These are phyloP conservation scores for Tolypocladium nubicola DNA, from an alignment of 2,329 filamentous ascomycete genomes.

Conservation along the genomic window DNA sequence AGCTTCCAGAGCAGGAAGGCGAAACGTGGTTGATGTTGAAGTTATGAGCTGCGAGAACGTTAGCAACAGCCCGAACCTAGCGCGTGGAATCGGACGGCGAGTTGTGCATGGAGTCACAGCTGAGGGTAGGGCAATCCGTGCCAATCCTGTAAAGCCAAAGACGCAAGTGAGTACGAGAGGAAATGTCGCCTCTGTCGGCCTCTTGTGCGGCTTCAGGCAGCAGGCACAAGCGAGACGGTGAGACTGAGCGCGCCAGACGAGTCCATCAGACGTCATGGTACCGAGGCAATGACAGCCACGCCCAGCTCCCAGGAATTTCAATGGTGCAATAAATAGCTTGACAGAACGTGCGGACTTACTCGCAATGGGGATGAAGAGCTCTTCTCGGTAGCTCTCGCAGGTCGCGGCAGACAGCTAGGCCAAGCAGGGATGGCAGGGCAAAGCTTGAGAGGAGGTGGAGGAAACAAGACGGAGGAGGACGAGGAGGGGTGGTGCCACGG, in stretches of 20 bases:
- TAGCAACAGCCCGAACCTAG: background rate
- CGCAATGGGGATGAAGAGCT: background rate
- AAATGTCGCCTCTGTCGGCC: background rate
- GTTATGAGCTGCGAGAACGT: background rate
- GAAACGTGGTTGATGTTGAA: background rate
- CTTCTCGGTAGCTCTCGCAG: background rate
- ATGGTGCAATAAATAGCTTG: background rate
- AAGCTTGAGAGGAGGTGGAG: background rate
- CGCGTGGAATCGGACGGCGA: background rate
- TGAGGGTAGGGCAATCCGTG: background rate
- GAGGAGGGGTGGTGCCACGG: slow-evolving; percentile 1
- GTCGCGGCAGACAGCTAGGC: background rate
- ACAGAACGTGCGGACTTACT: background rate
- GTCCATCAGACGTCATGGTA: background rate
- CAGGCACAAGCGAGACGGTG: background rate
- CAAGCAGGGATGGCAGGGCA: background rate
- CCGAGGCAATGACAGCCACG: background rate
- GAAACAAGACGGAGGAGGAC: background rate
- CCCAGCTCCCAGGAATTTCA: background rate
- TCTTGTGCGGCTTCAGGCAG: background rate
- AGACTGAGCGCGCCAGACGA: background rate
- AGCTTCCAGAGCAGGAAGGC: background rate
- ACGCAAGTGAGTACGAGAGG: background rate
- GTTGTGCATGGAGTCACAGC: background rate
- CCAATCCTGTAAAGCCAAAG: background rate